A percentile compares a stretch with the other conserved stretches of the same genome.
Conservation (phyloP, 441 rosid genomes). For the Geranium incanum region DNA sequence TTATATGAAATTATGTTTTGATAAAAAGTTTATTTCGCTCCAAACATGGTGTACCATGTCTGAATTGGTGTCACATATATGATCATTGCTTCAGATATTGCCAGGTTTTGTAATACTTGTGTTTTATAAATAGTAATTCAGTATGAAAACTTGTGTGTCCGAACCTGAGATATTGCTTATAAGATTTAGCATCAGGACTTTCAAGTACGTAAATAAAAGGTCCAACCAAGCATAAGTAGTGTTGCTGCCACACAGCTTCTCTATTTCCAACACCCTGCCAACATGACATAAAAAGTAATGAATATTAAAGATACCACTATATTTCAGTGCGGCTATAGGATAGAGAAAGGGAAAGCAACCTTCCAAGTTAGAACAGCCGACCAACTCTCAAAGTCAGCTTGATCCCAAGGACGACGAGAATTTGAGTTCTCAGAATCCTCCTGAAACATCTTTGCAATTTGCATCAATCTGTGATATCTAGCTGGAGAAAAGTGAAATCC, state of each 20-base stretch:
- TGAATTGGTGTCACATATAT: not conserved
- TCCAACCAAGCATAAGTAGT: constrained; percentile 85
- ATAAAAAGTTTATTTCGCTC: too few relatives aligned
- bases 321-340: not conserved
- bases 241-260: constrained; percentile 90
- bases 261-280: constrained; percentile 79
- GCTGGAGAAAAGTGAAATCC: constrained; percentile 98
- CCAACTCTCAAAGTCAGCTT: constrained; percentile 97
- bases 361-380: constrained; percentile 66
- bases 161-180: constrained; percentile 86
- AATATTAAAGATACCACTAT: constrained; percentile 17
- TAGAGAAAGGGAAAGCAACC: constrained; percentile 41
- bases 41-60: not conserved
- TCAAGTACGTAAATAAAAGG: constrained; percentile 80
- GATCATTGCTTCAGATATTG: not conserved
- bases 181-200: constrained; percentile 65
- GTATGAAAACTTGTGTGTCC: constrained; percentile 18
- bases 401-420: constrained; percentile 63
- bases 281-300: constrained; percentile 18
- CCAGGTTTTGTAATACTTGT: not conserved
- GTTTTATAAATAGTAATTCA: not conserved
- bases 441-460: constrained; percentile 67
- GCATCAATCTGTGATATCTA: constrained; percentile 96
- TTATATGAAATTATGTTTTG: too few relatives aligned
- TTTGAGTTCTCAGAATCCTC: constrained; percentile 44